phyloP scores from a whole-genome alignment of 1,284 basidiomycete genomes.

The Leccinum fuscescens region DNA sequence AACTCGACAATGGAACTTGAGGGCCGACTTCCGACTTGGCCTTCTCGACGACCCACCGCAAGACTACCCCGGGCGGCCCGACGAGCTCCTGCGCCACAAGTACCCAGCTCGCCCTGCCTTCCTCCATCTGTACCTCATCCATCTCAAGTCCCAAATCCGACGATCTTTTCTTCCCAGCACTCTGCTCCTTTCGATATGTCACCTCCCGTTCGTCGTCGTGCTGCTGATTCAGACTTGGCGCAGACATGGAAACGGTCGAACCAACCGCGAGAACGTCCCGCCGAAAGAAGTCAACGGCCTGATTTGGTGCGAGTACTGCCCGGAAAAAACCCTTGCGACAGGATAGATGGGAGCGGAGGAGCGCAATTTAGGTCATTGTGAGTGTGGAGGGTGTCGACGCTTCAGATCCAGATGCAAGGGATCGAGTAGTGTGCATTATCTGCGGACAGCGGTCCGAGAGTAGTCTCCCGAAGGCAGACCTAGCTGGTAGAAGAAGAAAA shows the following conservation, averaged over 20 bases:
- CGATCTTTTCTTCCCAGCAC: no score
- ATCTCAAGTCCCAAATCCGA: neutral
- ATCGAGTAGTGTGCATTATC: no score
- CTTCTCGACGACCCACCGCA: no score
- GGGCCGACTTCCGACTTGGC: no score
- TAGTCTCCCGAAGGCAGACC: no score
- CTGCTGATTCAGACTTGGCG: neutral
- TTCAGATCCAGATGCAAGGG: no score
- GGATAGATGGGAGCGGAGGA: constrained; percentile 31
- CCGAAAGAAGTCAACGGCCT: constrained; percentile 29
- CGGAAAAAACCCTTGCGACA: constrained; percentile 29
- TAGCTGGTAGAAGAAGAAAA: no score
- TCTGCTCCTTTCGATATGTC: neutral
- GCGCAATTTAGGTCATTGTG: no score
- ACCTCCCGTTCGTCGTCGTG: neutral
- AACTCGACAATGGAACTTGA: no score
- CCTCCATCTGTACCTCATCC: constrained; percentile 11
- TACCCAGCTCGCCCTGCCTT: constrained; percentile 21
- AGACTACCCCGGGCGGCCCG: constrained; percentile 3
- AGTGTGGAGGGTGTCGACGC: no score
- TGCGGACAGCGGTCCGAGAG: no score
- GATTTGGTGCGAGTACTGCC: constrained; percentile 18
- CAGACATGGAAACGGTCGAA: constrained; percentile 2
- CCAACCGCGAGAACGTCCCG: constrained; percentile 14
- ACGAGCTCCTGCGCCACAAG: constrained; percentile 23